These are phyloP conservation scores for Psophocarpus tetragonolobus DNA, from an alignment of 306 rosid species.

Conservation along the genomic window DNA sequence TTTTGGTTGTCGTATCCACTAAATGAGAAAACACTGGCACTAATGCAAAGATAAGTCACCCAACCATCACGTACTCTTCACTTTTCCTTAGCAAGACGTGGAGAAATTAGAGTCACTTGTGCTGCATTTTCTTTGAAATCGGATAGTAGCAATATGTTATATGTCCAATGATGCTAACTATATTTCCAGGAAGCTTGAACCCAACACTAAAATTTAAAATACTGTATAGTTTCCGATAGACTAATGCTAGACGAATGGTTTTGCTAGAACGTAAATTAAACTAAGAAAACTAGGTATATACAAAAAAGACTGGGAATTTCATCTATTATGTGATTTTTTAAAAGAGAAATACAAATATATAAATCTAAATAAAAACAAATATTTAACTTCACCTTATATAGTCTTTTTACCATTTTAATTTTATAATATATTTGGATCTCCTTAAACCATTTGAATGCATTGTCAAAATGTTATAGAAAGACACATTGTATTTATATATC, in stretches of 20 bases:
- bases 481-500: not conserved
- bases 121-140: not conserved
- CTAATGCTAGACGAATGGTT: too few species aligned
- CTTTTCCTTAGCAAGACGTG: constrained; percentile 22
- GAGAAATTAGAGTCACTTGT: constrained; percentile 12
- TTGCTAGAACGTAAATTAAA: too few species aligned
- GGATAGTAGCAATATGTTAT: not conserved
- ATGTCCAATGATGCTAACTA: not conserved
- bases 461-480: too few species aligned
- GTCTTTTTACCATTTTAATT: too few species aligned
- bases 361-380: too few species aligned
- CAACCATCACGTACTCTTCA: not conserved
- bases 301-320: too few species aligned
- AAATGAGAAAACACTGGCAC: not conserved
- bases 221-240: not conserved
- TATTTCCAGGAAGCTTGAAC: not conserved
- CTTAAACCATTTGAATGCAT: too few species aligned
- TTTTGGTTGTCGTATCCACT: constrained; percentile 2
- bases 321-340: too few species aligned
- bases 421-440: too few species aligned
- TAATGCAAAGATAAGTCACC: constrained; percentile 21
- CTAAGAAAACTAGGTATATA: too few species aligned
- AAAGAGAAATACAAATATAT: too few species aligned
- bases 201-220: not conserved
- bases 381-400: too few species aligned